phyloP scores from a whole-genome alignment of 495 filamentous ascomycete species.

The Penicillium canariense region DNA sequence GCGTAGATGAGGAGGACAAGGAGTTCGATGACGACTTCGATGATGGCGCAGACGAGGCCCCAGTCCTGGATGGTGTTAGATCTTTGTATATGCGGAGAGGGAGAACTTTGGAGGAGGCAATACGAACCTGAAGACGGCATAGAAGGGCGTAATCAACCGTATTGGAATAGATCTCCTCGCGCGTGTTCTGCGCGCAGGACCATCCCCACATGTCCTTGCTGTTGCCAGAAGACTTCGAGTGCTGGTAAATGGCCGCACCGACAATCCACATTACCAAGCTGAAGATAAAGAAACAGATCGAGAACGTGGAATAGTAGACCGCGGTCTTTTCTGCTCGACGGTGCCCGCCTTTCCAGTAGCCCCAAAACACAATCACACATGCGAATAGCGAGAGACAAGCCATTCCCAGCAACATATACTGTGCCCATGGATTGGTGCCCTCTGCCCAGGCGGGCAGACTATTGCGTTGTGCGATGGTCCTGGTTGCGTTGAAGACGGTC shows the following conservation, averaged over 20 bases:
- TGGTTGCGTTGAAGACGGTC: slow-evolving; percentile 84
- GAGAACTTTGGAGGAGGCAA: neutral
- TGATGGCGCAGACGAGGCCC: slow-evolving; percentile 93
- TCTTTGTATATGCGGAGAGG: neutral
- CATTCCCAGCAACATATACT: slow-evolving; percentile 75
- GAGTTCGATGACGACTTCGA: slow-evolving; percentile 91
- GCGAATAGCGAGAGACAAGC: slow-evolving; percentile 76
- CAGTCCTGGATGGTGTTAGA: slow-evolving; percentile 62
- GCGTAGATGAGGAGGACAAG: slow-evolving; percentile 90
- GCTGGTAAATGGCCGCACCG: slow-evolving; percentile 80
- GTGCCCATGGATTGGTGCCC: slow-evolving; percentile 81
- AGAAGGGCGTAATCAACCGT: slow-evolving; percentile 88
- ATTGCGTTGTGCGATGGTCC: slow-evolving; percentile 66
- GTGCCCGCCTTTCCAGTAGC: slow-evolving; percentile 88
- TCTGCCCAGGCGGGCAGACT: slow-evolving; percentile 79
- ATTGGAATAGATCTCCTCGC: slow-evolving; percentile 68
- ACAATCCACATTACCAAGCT: slow-evolving; percentile 91
- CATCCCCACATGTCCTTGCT: slow-evolving; percentile 95
- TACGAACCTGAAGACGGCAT: slow-evolving; percentile 83
- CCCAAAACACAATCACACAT: slow-evolving; percentile 77
- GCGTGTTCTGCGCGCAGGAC: slow-evolving; percentile 86
- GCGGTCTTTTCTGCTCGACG: slow-evolving; percentile 84
- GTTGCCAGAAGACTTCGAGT: slow-evolving; percentile 64
- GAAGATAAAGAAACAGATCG: slow-evolving; percentile 90
- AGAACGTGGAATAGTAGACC: slow-evolving; percentile 90